Percentiles rank a stretch among this genome's conserved stretches.
Evolutionary conservation across 1,284 basidiomycete genomes (phyloP).

Genomic region (Testicularia cyperi): DNA sequence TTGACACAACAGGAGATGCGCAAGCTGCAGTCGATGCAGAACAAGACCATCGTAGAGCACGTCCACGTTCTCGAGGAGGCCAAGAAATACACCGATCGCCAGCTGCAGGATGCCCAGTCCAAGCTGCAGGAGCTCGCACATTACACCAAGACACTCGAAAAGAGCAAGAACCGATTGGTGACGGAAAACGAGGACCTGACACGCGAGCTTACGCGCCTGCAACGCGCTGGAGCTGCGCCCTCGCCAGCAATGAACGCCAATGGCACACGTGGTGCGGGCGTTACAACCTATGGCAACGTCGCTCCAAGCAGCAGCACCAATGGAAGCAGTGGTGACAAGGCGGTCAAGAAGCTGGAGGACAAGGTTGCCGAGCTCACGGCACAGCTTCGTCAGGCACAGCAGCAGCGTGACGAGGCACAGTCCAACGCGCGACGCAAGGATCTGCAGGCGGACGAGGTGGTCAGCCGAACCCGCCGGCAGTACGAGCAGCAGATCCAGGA

Average conservation of each 20-base stretch:
- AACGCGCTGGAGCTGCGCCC: slow-evolving; percentile 10
- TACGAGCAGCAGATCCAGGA: slow-evolving; percentile 70
- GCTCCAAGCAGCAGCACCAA: slow-evolving; percentile 15
- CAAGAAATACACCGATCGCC: slow-evolving; percentile 90
- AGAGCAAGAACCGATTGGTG: slow-evolving; percentile 73
- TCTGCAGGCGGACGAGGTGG: slow-evolving; percentile 70
- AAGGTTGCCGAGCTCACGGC: slow-evolving; percentile 62
- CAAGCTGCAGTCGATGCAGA: slow-evolving; percentile 69
- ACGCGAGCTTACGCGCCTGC: slow-evolving; percentile 70
- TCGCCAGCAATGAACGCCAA: slow-evolving; percentile 11
- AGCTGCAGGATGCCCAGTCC: slow-evolving; percentile 77
- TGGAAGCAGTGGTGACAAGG: slow-evolving; percentile 19
- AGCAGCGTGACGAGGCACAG: slow-evolving; percentile 58
- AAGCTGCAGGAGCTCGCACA: slow-evolving; percentile 73
- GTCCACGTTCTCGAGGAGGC: slow-evolving; percentile 96
- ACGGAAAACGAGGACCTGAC: slow-evolving; percentile 82
- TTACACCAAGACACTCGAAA: slow-evolving; percentile 81
- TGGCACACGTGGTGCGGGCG: slow-evolving; percentile 12
- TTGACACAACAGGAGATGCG: slow-evolving; percentile 69
- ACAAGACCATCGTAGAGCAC: slow-evolving; percentile 98
- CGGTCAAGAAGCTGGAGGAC: slow-evolving; percentile 67
- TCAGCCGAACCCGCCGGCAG: slow-evolving; percentile 69
- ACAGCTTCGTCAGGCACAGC: slow-evolving; percentile 37
- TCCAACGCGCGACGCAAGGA: slow-evolving; percentile 68
- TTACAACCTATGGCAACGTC: slow-evolving; percentile 25